These are phyloP conservation scores for Elaeagnus macrophylla DNA, from an alignment of 306 rosid species.

Conservation along the genomic window DNA sequence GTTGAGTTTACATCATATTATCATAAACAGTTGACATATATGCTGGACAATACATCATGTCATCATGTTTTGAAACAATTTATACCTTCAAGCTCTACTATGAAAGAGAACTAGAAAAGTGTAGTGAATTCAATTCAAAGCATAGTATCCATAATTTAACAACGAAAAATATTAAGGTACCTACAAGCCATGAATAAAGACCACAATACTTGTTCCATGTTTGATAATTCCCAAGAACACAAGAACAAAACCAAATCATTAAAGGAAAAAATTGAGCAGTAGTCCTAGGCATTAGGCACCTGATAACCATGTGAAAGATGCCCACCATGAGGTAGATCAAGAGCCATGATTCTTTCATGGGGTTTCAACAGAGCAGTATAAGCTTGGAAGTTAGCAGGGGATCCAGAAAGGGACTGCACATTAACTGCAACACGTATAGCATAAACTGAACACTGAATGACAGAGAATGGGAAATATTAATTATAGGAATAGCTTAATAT, in stretches of 20 bases:
- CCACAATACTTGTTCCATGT: conserved; percentile 5
- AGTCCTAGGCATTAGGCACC: conserved; percentile 27
- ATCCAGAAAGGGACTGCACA: conserved; percentile 87
- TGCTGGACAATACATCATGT: too few relatives aligned
- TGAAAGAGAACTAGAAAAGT: too few relatives aligned
- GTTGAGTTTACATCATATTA: too few relatives aligned
- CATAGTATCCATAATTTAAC: too few relatives aligned
- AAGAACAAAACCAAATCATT: neutral
- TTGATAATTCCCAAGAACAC: neutral
- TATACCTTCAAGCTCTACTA: too few relatives aligned
- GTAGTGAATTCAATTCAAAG: too few relatives aligned
- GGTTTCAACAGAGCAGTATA: conserved; percentile 90
- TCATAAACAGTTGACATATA: too few relatives aligned
- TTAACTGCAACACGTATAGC: conserved; percentile 53
- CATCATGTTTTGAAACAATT: too few relatives aligned
- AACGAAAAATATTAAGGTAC: neutral
- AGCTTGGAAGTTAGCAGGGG: conserved; percentile 94
- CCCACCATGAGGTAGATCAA: conserved; percentile 93
- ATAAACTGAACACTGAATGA: conserved; percentile 16
- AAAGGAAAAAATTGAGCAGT: neutral
- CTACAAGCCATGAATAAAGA: too few relatives aligned
- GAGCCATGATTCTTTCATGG: conserved; percentile 95
- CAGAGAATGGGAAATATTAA: neutral
- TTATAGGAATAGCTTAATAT: conserved; percentile 4
- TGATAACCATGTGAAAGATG: conserved; percentile 97